These are phyloP conservation scores for Endoconidiophora polonica DNA, from an alignment of 2,329 filamentous ascomycete genomes.

Conservation along the genomic window DNA sequence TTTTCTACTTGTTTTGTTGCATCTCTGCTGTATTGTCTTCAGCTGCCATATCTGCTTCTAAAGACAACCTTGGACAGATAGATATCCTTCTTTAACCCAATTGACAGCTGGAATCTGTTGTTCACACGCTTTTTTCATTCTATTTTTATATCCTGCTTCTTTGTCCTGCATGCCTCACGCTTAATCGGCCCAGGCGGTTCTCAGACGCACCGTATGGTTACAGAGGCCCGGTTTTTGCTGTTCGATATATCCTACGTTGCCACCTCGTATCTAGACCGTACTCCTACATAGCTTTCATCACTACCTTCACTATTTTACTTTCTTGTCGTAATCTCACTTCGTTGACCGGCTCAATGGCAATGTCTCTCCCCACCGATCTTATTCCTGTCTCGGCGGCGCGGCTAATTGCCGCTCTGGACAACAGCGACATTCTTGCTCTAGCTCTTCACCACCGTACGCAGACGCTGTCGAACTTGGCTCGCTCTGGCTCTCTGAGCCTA, in stretches of 20 bases:
- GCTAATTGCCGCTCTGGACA: conserved; percentile 31
- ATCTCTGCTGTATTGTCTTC: no score
- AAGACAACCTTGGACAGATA: neutral
- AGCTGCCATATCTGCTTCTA: neutral
- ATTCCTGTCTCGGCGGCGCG: conserved; percentile 5
- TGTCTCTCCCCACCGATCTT: conserved; percentile 11
- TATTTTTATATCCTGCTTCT: neutral
- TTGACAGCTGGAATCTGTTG: neutral
- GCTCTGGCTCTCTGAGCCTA: neutral
- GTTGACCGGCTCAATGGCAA: no score
- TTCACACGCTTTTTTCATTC: no score
- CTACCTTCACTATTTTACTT: no score
- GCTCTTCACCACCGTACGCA: conserved; percentile 36
- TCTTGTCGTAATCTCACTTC: no score
- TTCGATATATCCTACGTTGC: neutral
- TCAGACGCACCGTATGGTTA: no score
- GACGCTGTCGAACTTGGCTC: conserved; percentile 28
- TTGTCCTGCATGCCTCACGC: neutral
- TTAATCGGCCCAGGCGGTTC: neutral
- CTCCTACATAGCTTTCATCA: no score
- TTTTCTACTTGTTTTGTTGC: no score
- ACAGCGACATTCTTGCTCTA: conserved; percentile 37
- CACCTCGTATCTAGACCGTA: neutral
- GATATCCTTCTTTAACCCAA: no score
- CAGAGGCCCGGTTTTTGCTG: neutral